Evolutionary conservation across 1,139 yeast species (phyloP), one percentile per base, ranked within the genome.

Genomic region (Taiozyma sp.): DNA sequence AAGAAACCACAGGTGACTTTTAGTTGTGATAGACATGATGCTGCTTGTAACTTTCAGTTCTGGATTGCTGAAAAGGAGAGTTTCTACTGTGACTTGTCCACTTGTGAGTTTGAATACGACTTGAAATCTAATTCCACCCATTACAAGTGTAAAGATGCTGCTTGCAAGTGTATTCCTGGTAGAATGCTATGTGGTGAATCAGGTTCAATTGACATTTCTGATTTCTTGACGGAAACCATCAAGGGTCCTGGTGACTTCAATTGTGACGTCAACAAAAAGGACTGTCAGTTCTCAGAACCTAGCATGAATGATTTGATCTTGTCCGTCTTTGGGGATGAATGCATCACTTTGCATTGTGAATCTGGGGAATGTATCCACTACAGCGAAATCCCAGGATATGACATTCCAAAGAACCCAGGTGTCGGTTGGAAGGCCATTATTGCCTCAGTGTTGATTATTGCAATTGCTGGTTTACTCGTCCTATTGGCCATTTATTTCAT

Each of bases 131-230:
- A 90, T 64, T 68, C 83, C 8, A 87, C 97, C 0, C 84, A 80
- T 58, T 93, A 91, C 66, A 78, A 77, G 45, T 93, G 99, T 71
- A 82, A 84, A 40, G 75, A 79, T 19, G 89, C 88, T 38, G 72
- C 81, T 23, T 93, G 99, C 70, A 79, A 86, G 59, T 93, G 99
- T 72, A 74, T 93, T 34, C 97, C 98, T 1, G 98, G 82, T 40
- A 78, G 91, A 60, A 90, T 90, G 95, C 75, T 93, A 10, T 93
- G 99, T 72, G 99, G 99, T 36, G 87, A 90, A 63, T 80, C 81
- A 12, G 98, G 98, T 0, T 90, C 97, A 4, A 91, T 93, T 58
- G 99, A 93, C 69, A 89, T 93, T 44, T 86, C 96, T 1, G 98
- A 93, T 50, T 93, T 95, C 66, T 75, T 93, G 57, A 83, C 93